Evolutionary conservation across 495 filamentous ascomycete genomes (phyloP).

Genomic region (Cercophora sp.): DNA sequence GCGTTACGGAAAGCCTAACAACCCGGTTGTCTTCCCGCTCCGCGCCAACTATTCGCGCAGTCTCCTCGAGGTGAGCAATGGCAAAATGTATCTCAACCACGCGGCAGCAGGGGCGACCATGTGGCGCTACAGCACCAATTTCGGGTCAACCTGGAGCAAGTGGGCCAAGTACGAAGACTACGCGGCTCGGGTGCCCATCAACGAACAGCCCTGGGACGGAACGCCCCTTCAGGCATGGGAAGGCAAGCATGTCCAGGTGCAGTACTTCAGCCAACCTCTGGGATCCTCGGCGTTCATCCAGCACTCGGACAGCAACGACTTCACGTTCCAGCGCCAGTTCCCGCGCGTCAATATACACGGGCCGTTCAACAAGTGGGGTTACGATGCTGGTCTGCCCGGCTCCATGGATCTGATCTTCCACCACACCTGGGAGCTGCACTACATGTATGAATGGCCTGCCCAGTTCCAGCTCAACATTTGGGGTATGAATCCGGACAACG

Average conservation of each 20-base stretch:
- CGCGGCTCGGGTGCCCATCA: slow-evolving; percentile 39
- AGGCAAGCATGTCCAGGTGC: slow-evolving; percentile 61
- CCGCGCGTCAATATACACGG: slow-evolving; percentile 62
- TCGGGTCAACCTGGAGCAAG: slow-evolving; percentile 54
- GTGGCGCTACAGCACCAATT: slow-evolving; percentile 63
- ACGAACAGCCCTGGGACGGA: slow-evolving; percentile 52
- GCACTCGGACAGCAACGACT: slow-evolving; percentile 50
- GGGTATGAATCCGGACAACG: slow-evolving; percentile 64
- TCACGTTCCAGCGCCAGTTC: slow-evolving; percentile 49
- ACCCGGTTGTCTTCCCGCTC: slow-evolving; percentile 56
- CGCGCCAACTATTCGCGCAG: slow-evolving; percentile 56
- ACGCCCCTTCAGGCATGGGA: slow-evolving; percentile 59
- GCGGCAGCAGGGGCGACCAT: slow-evolving; percentile 60
- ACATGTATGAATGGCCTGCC: slow-evolving; percentile 63
- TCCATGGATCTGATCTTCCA: slow-evolving; percentile 50
- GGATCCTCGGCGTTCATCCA: slow-evolving; percentile 64
- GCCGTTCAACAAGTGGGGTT: slow-evolving; percentile 64
- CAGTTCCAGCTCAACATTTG: slow-evolving; percentile 63
- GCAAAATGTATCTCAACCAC: slow-evolving; percentile 49
- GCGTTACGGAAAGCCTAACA: slow-evolving; percentile 45
- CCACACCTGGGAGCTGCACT: slow-evolving; percentile 58
- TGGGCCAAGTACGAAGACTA: slow-evolving; percentile 55
- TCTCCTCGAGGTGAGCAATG: slow-evolving; percentile 40
- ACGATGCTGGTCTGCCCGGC: slow-evolving; percentile 59
- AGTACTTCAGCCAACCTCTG: slow-evolving; percentile 63